These are phyloP conservation scores for Cryptosporidium meleagridis DNA, from an alignment of 169 alveolate species.

Conservation along the genomic window DNA sequence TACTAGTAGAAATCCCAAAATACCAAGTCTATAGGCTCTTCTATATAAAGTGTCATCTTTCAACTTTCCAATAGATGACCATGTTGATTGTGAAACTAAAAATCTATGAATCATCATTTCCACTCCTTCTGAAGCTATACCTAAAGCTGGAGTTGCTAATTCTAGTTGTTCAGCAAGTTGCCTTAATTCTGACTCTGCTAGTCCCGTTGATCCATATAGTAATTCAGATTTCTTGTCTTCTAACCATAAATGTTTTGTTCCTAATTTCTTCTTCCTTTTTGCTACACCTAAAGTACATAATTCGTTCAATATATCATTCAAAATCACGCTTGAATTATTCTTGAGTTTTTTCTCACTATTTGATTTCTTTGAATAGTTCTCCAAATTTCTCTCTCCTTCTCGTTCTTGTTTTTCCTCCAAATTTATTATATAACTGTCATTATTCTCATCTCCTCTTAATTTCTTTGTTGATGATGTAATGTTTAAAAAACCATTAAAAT, in stretches of 20 bases:
- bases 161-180: constrained; percentile 70
- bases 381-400: not conserved
- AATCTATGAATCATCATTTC: constrained; percentile 67
- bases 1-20: constrained; percentile 44
- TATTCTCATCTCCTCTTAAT: not conserved
- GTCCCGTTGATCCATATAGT: constrained; percentile 58
- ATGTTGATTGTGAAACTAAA: constrained; percentile 36
- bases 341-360: not conserved
- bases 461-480: not conserved
- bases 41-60: constrained; percentile 63
- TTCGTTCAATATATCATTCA: constrained; percentile 36
- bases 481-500: constrained; percentile 40
- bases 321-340: constrained; percentile 30
- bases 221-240: constrained; percentile 44
- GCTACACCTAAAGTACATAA: constrained; percentile 36
- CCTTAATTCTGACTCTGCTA: constrained; percentile 46
- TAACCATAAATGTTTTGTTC: constrained; percentile 42
- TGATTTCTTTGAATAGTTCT: not conserved
- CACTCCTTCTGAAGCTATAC: constrained; percentile 33
- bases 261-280: not conserved
- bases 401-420: not conserved
- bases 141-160: constrained; percentile 40
- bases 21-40: constrained; percentile 57
- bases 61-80: constrained; percentile 61
- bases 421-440: not conserved